These are phyloP conservation scores for Fonsecaea erecta DNA, from an alignment of 2,329 filamentous ascomycete genomes.

Conservation along the genomic window DNA sequence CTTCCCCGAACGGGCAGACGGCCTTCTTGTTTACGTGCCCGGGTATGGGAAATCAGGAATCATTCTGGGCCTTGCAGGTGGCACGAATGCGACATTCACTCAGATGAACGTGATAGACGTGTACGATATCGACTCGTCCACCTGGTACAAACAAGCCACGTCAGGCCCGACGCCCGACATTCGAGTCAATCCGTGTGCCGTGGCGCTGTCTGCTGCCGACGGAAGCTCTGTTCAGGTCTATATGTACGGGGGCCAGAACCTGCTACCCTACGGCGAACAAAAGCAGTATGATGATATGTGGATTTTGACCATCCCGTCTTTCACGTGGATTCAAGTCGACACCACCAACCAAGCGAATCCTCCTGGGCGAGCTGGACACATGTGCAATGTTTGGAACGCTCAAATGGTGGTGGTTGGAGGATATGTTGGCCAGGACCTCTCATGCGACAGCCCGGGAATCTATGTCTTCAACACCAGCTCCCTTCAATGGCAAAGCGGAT, in stretches of 20 bases:
- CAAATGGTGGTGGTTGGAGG: conserved; percentile 82
- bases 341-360: conserved; percentile 53
- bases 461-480: conserved; percentile 78
- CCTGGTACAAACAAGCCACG: conserved; percentile 76
- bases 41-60: conserved; percentile 77
- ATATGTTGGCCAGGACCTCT: conserved; percentile 63
- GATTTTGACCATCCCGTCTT: conserved; percentile 78
- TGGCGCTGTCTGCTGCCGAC: conserved; percentile 73
- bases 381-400: conserved; percentile 76
- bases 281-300: conserved; percentile 73
- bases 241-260: conserved; percentile 76
- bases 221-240: conserved; percentile 78
- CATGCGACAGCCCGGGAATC: conserved; percentile 70
- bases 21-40: conserved; percentile 73
- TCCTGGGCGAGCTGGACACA: conserved; percentile 71
- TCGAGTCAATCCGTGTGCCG: conserved; percentile 70
- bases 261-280: conserved; percentile 64
- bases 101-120: conserved; percentile 76
- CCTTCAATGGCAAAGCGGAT: conserved; percentile 70
- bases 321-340: conserved; percentile 76
- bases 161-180: conserved; percentile 62
- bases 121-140: conserved; percentile 73
- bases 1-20: conserved; percentile 76
- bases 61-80: conserved; percentile 76
- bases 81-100: conserved; percentile 68